A percentile compares a stretch with the other conserved stretches of the same genome.
These are phyloP conservation scores for Diaporthe amygdali DNA, from an alignment of 2,329 filamentous ascomycete species.

Conservation along the genomic window DNA sequence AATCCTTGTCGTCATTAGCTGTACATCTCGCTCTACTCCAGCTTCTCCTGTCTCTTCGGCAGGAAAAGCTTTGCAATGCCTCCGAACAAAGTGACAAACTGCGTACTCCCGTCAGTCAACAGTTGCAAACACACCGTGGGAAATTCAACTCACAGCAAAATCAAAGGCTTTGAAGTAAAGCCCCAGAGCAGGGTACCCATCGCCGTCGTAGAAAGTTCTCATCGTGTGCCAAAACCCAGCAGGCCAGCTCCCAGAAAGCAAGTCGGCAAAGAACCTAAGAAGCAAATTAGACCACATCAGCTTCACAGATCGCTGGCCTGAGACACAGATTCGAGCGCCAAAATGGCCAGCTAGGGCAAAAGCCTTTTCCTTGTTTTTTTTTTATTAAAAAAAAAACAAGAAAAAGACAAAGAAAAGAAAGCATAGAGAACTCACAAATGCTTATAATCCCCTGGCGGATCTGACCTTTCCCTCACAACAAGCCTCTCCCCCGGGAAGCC, in stretches of 20 bases:
- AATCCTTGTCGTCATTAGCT: neutral
- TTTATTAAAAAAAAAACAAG: neutral
- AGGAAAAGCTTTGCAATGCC: slow-evolving; percentile 13
- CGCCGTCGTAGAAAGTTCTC: slow-evolving; percentile 8
- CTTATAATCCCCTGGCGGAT: slow-evolving; percentile 18
- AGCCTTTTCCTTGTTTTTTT: too few species aligned
- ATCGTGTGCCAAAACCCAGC: slow-evolving; percentile 8
- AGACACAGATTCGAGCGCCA: too few species aligned
- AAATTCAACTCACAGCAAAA: neutral
- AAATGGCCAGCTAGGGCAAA: too few species aligned
- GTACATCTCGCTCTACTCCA: neutral
- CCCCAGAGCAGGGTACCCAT: neutral
- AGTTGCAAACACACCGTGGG: neutral
- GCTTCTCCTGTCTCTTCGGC: neutral
- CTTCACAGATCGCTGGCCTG: too few species aligned
- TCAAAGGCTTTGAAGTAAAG: slow-evolving; percentile 15
- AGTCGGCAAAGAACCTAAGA: slow-evolving; percentile 13
- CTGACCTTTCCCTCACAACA: slow-evolving; percentile 2
- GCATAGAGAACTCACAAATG: neutral
- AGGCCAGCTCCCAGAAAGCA: neutral
- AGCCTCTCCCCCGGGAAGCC: slow-evolving; percentile 8
- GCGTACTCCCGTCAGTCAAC: neutral
- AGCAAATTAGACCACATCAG: neutral
- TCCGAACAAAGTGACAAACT: slow-evolving; percentile 21
- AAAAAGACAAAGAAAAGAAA: neutral